phyloP scores from a whole-genome alignment of 2,329 filamentous ascomycete species.

The Xylaria sp. region DNA sequence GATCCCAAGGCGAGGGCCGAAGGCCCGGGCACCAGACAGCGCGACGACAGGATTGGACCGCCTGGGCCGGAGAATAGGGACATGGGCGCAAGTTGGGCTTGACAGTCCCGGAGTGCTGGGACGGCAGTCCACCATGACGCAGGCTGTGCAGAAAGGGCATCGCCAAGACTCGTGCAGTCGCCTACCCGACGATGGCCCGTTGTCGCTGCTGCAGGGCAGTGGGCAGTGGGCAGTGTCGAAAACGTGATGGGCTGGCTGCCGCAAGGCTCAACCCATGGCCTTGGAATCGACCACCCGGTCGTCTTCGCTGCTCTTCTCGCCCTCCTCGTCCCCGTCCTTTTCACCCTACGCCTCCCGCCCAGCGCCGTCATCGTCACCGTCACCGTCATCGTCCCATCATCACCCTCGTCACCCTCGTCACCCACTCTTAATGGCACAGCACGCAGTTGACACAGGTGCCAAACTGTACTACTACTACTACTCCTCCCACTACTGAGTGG shows the following conservation, averaged over 20 bases:
- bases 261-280: conserved; percentile 35
- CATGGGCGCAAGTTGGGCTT: conserved; percentile 36
- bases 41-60: conserved; percentile 41
- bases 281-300: conserved; percentile 23
- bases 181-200: conserved; percentile 40
- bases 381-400: conserved; percentile 6
- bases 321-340: not conserved
- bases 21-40: conserved; percentile 29
- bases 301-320: not conserved
- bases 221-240: conserved; percentile 34
- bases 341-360: not conserved
- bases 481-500: too few relatives aligned
- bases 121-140: conserved; percentile 45
- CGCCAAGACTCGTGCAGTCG: conserved; percentile 44
- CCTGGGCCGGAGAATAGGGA: conserved; percentile 38
- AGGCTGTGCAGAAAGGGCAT: conserved; percentile 43
- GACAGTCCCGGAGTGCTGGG: conserved; percentile 45
- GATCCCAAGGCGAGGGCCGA: conserved; percentile 24
- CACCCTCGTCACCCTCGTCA: too few relatives aligned
- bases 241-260: conserved; percentile 30
- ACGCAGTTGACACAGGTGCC: not conserved
- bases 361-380: conserved; percentile 4
- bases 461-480: not conserved
- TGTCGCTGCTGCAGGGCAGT: conserved; percentile 36
- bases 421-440: not conserved